Evolutionary conservation across 176 grass and related monocot genomes (phyloP).

Genomic region (Bolboschoenus planiculmis): DNA sequence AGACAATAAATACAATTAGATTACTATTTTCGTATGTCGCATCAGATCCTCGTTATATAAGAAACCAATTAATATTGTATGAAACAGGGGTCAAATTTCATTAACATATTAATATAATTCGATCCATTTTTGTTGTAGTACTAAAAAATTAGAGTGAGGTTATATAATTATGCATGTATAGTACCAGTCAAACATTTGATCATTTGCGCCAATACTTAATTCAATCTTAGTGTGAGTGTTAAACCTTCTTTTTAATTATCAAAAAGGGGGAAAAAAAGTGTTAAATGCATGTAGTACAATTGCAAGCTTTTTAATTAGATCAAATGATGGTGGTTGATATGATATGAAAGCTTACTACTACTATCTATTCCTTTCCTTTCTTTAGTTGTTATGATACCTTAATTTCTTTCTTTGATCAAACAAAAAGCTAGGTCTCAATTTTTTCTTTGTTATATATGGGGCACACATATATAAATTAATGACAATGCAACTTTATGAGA

Average conservation of each 20-base stretch:
- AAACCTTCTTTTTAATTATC: background rate
- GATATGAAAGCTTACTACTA: too few relatives aligned
- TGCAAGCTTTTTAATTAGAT: background rate
- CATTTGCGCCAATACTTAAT: too few relatives aligned
- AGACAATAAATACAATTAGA: background rate
- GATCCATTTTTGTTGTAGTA: background rate
- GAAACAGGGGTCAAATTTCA: background rate
- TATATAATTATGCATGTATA: too few relatives aligned
- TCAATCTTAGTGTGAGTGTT: background rate
- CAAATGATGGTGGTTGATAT: background rate
- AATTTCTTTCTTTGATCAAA: background rate
- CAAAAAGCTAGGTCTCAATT: background rate
- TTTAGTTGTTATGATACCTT: background rate
- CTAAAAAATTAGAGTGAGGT: too few relatives aligned
- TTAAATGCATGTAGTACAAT: background rate
- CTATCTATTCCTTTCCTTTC: background rate
- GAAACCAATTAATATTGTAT: too few relatives aligned
- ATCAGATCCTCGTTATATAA: too few relatives aligned
- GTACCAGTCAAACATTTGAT: too few relatives aligned
- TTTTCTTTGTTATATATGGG: background rate
- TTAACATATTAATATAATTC: background rate
- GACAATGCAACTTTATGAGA: slow-evolving; percentile 3
- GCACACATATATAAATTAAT: background rate
- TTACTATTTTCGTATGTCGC: background rate
- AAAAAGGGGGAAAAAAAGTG: background rate